Percentiles rank a stretch among this genome's conserved stretches.
phyloP scores from a whole-genome alignment of 2,329 filamentous ascomycete species.

The Phaeomoniella chlamydospora region DNA sequence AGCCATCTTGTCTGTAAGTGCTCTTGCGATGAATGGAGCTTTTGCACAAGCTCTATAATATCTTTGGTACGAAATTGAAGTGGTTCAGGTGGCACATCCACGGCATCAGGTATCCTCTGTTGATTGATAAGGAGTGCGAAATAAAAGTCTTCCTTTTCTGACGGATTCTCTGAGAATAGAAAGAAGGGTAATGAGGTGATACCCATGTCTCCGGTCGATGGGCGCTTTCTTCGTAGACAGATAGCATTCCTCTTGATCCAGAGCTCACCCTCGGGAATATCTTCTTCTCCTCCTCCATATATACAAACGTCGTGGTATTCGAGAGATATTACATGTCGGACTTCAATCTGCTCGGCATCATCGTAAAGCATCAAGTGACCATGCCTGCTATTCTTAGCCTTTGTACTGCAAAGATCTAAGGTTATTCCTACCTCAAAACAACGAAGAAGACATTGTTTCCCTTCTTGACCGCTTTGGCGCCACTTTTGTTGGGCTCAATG shows the following conservation, averaged over 20 bases:
- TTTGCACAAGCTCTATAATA: constrained; percentile 79
- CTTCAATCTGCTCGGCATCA: constrained; percentile 85
- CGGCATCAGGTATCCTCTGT: constrained; percentile 47
- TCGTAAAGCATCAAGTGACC: constrained; percentile 97
- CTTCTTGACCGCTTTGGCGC: constrained; percentile 35
- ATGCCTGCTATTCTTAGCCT: constrained; percentile 53
- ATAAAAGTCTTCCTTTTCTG: constrained; percentile 97
- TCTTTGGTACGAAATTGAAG: constrained; percentile 70
- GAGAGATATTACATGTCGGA: constrained; percentile 87
- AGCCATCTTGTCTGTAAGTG: constrained; percentile 84
- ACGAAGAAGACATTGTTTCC: constrained; percentile 89
- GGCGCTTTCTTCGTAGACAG: constrained; percentile 53
- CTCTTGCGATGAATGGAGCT: constrained; percentile 81
- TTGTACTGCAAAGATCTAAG: too few species aligned
- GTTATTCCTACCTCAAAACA: constrained; percentile 56
- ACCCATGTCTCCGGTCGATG: constrained; percentile 35
- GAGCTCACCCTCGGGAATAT: constrained; percentile 77
- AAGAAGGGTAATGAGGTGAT: constrained; percentile 70
- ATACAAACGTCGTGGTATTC: constrained; percentile 76
- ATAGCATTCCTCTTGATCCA: constrained; percentile 93
- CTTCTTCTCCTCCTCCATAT: constrained; percentile 59
- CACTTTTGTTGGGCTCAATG: constrained; percentile 36
- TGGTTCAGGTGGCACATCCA: constrained; percentile 49
- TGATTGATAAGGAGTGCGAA: constrained; percentile 80
- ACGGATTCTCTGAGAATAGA: constrained; percentile 87